These are phyloP conservation scores for Tylopilus felleus DNA, from an alignment of 768 basidiomycete species.

Conservation along the genomic window DNA sequence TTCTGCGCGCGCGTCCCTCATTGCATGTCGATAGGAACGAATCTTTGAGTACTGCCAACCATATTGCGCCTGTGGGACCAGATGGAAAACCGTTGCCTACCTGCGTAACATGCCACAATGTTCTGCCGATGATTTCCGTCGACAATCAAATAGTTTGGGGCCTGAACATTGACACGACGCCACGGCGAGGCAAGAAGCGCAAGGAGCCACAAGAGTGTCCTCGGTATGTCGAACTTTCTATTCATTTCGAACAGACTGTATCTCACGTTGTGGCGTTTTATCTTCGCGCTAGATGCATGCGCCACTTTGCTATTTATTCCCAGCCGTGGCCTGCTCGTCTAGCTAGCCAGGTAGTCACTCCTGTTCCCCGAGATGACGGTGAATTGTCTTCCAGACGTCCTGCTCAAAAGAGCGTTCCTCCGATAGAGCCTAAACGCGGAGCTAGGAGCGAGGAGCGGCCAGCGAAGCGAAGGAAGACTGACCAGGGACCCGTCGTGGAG, in stretches of 20 bases:
- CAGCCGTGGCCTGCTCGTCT: constrained; percentile 68
- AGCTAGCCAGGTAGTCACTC: constrained; percentile 42
- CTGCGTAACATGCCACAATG: constrained; percentile 68
- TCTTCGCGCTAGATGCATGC: constrained; percentile 56
- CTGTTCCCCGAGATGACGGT: constrained; percentile 46
- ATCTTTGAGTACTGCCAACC: constrained; percentile 36
- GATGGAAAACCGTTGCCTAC: constrained; percentile 67
- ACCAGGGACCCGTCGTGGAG: constrained; percentile 28
- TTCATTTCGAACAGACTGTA: constrained; percentile 22
- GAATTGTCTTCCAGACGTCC: constrained; percentile 41
- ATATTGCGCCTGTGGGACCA: constrained; percentile 49
- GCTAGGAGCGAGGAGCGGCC: constrained; percentile 41
- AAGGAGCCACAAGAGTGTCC: constrained; percentile 70
- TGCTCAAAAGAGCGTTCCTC: constrained; percentile 47
- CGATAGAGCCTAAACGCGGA: constrained; percentile 55
- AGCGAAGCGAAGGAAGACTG: constrained; percentile 49
- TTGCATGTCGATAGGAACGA: constrained; percentile 37
- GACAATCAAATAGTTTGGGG: constrained; percentile 78
- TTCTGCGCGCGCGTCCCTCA: constrained; percentile 47
- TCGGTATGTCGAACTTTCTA: constrained; percentile 43
- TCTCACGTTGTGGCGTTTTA: constrained; percentile 15
- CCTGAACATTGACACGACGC: constrained; percentile 46
- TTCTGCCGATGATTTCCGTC: constrained; percentile 73
- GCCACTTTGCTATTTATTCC: constrained; percentile 75
- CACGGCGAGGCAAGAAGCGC: constrained; percentile 48